These are phyloP conservation scores for Aleurites moluccanus DNA, from an alignment of 441 rosid species.

Conservation along the genomic window DNA sequence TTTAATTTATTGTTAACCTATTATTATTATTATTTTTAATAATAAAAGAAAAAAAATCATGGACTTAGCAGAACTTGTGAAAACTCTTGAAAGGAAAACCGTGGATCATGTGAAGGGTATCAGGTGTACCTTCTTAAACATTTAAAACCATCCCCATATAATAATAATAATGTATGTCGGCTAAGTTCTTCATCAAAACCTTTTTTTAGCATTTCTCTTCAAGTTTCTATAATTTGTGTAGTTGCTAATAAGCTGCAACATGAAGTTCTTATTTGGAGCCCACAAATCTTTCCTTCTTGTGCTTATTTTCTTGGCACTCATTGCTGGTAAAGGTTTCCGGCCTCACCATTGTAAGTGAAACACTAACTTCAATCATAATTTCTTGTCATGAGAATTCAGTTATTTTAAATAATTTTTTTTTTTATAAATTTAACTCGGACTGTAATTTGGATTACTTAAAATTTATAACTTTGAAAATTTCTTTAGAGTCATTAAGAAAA, in stretches of 20 bases:
- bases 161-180: not conserved
- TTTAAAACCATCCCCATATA: conserved; percentile 20
- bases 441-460: no score
- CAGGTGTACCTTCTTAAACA: conserved; percentile 38
- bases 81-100: conserved; percentile 32
- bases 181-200: not conserved
- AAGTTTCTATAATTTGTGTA: not conserved
- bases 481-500: no score
- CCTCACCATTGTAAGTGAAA: conserved; percentile 27
- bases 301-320: conserved; percentile 23
- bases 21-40: not conserved
- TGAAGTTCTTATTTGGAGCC: conserved; percentile 28
- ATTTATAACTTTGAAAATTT: no score
- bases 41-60: no score
- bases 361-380: not conserved
- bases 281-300: conserved; percentile 9
- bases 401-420: not conserved
- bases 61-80: conserved; percentile 43
- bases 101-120: conserved; percentile 54
- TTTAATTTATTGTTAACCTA: not conserved
- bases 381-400: not conserved
- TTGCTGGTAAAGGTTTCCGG: conserved; percentile 23
- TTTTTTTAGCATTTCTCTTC: not conserved
- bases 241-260: not conserved
- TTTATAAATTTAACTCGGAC: no score